Evolutionary conservation across 306 rosid species (phyloP), one percentile per base, ranked within the genome.

Genomic region (Hylodesmum podocarpum): DNA sequence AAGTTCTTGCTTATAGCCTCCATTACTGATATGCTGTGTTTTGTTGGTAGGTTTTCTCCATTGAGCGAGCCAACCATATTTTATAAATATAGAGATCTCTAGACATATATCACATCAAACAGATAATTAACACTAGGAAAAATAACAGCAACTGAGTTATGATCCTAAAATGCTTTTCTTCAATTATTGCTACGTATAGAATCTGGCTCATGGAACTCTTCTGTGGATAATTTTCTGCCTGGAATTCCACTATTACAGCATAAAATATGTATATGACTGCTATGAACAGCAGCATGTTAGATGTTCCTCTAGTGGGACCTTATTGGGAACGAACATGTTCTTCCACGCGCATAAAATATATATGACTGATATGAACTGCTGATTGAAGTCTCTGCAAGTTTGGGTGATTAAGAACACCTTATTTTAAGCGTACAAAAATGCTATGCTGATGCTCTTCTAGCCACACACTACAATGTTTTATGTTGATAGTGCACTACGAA

Each of bases 171-270:
- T 73, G 65, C 14, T 85, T 78, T 78, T 44, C 47, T 55, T 62
- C 47, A 66, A 55, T 73, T 72, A 44, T 18, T 76, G 51, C 54
- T 43, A 28, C 13, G 22, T 47, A 62, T 34, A 83, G 86, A 72
- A 75, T 83, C 79, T 58, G 80, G 66, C 75, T 72, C 24, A 75
- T 70, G 77, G 81, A 77, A 67, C 50, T 75, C 77, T 47, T 80
- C 33, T 63, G 28, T 34, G 66, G 54, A 68, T 53, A 66, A 67
- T 49, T 39, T 78, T 47, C 37, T 64, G 36, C 18, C 27, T 1
- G 54, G 74, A 86, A 71, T 78, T 75, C 25, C 46, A 22, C 36
- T 3, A 27, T 28, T 57, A 36, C 5, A 57, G 67, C 61, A 57
- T 78, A 29, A 70, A 71, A 66, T 65, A 68, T 63, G n/a, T n/a